Base-by-base conservation (phyloP, 2,329 filamentous ascomycete genomes). In the Fusarium sp. region DNA sequence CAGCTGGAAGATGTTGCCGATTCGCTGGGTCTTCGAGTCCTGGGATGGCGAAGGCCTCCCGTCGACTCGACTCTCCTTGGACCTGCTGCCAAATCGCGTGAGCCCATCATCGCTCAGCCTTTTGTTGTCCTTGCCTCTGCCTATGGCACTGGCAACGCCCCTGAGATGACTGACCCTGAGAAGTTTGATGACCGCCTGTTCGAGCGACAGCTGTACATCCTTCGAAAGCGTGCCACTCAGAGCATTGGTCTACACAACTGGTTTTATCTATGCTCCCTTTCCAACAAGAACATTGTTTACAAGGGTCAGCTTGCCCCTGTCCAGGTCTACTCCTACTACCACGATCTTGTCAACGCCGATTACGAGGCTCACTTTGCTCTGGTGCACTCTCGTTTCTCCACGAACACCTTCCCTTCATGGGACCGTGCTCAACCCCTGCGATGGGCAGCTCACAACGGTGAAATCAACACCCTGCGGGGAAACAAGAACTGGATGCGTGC, bases 401-500 rank as follows among this genome's bases (percentile, higher is more conserved):
- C 95, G 64, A 98, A 98, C 85, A 98, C 95, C 52, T 98, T 98
- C 82, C 95, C 95, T 20, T 97, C 94, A 2, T 98, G 95, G 95
- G 96, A 98, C 81, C 92, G 95, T 83, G 96, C 95, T 65, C 95
- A 98, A 83, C 95, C 95, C 67, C 84, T 98, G 69, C 89, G 95
- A 81, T 98, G 95, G 95, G 94, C 94, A 70, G 95, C 95, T 75
- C 95, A 98, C 85, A 98, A 98, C 79, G 95, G 95, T 85, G 95
- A 98, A 83, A 98, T 98, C 78, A 98, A 98, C 81, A 98, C 95
- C 3, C 84, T 98, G 65, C 92, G 95, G 78, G 95, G 95, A 65
- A 98, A 98, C 85, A 98, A 98, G 87, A 98, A 98, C 83, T 98
- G 95, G 95, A 98, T 98, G 95, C 91, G 94, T 73, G 95, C 95